Base-by-base conservation (phyloP, 2,329 filamentous ascomycete genomes). In the Albophoma yamanashiensis region DNA sequence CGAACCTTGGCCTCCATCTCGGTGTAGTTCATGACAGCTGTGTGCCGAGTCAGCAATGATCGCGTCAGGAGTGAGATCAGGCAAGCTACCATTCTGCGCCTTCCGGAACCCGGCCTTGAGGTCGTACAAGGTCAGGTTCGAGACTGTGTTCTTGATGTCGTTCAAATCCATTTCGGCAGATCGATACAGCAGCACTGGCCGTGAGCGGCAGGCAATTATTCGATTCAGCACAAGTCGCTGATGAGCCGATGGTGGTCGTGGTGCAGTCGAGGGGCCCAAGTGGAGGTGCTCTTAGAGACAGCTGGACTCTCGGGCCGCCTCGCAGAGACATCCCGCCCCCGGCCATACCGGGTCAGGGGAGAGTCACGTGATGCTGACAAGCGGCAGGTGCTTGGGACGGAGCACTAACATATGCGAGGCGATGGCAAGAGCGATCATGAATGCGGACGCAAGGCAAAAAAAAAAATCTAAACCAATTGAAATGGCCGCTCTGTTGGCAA, bases 21-120 rank as follows among this genome's bases (percentile, higher is more conserved):
- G 50, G 92, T 96, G 75, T 93, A 96, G 78, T 96, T 97, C 92
- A 97, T 96, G 62, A 96, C 92, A 66, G 92, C 92, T 96, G 63
- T 59, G 25, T n/a, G 58, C 58, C 53, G 38, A 42, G 66, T 76
- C 62, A 77, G 72, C 36, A 50, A 59, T 58, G 63, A 56, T 60
- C 60, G 55, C 38, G 57, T 52, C 43, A 56, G 62, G 55, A 45
- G 56, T n/a, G n/a, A 22, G 53, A 11, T n/a, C 40, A 12, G 47
- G 60, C 58, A 58, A 57, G 36, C 57, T 78, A 96, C 92, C 92
- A 93, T 97, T 97, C 72, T 97, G 92, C 62, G 95, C 90, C 76
- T 97, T 96, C 67, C 92, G 88, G 68, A 97, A 91, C 65, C 92
- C 89, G 59, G 92, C 92, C 80, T 97, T 97, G 79, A 97, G 73